A percentile compares a stretch with the other conserved stretches of the same genome.
Conservation (phyloP, 2,329 filamentous ascomycete genomes). For the Ambrosiella cleistominuta region DNA sequence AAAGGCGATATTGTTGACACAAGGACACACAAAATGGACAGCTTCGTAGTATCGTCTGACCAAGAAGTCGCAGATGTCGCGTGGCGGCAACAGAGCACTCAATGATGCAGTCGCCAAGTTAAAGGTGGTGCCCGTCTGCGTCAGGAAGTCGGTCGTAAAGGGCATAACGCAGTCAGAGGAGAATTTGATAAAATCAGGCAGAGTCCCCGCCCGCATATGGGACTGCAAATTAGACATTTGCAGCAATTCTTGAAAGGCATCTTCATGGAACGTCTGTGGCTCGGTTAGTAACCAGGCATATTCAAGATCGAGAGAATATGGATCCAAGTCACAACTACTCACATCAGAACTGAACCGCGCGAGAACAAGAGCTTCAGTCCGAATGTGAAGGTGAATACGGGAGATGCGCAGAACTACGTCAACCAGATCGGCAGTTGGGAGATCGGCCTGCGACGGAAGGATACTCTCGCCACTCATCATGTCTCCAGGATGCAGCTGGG, state of each 20-base stretch:
- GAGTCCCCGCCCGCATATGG: neutral
- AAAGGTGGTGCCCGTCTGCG: conserved; percentile 19
- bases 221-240: neutral
- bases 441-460: conserved; percentile 31
- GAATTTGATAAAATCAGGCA: conserved; percentile 43
- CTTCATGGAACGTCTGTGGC: neutral
- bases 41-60: conserved; percentile 49
- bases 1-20: conserved; percentile 50
- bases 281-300: neutral
- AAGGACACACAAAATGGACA: conserved; percentile 51
- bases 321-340: neutral
- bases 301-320: neutral
- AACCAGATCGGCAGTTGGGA: conserved; percentile 43
- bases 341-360: conserved; percentile 57
- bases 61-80: conserved; percentile 39
- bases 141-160: conserved; percentile 18
- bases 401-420: conserved; percentile 57
- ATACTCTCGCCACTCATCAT: conserved; percentile 31
- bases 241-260: neutral
- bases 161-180: conserved; percentile 50
- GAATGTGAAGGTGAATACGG: conserved; percentile 55
- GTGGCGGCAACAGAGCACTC: conserved; percentile 42
- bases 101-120: conserved; percentile 42
- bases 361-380: conserved; percentile 54
- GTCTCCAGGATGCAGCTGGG: conserved; percentile 42